Conservation (phyloP, 1,139 yeast species). For the Diutina rugosa region DNA sequence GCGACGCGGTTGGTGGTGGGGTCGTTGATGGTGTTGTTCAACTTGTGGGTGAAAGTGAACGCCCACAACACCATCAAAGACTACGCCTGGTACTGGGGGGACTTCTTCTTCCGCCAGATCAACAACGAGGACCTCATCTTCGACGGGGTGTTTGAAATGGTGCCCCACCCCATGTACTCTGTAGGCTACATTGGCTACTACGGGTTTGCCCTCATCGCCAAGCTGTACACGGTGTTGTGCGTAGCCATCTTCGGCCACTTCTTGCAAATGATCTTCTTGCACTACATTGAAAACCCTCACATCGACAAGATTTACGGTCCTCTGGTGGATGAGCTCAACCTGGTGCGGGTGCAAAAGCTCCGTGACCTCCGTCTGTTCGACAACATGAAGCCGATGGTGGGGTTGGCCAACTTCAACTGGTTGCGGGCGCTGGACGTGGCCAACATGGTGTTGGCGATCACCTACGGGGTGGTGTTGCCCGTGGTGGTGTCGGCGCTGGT, state of each 20-base stretch:
- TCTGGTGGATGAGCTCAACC: constrained; percentile 24
- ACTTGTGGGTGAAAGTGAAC: constrained; percentile 78
- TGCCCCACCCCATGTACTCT: constrained; percentile 92
- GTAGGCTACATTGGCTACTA: constrained; percentile 84
- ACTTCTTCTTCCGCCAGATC: constrained; percentile 74
- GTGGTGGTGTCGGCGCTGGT: constrained; percentile 17
- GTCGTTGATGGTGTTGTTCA: constrained; percentile 44
- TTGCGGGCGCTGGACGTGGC: constrained; percentile 56
- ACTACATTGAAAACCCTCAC: constrained; percentile 76
- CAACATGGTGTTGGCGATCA: constrained; percentile 33
- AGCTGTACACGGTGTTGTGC: constrained; percentile 58
- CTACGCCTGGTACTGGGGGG: constrained; percentile 96
- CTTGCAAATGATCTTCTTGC: constrained; percentile 66
- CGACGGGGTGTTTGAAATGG: constrained; percentile 85
- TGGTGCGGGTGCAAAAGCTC: constrained; percentile 22
- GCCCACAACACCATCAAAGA: constrained; percentile 87
- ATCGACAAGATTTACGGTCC: constrained; percentile 68
- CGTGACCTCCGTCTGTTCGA: constrained; percentile 33
- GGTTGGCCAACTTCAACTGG: constrained; percentile 50
- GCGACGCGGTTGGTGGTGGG: constrained; percentile 30
- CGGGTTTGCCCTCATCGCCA: constrained; percentile 70
- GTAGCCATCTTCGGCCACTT: constrained; percentile 72
- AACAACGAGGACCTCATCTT: constrained; percentile 64
- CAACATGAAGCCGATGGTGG: constrained; percentile 43
- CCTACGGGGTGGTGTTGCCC: constrained; percentile 35